Evolutionary conservation across 106 monocot genomes (phyloP).

Genomic region (Dactylorhiza incarnata): DNA sequence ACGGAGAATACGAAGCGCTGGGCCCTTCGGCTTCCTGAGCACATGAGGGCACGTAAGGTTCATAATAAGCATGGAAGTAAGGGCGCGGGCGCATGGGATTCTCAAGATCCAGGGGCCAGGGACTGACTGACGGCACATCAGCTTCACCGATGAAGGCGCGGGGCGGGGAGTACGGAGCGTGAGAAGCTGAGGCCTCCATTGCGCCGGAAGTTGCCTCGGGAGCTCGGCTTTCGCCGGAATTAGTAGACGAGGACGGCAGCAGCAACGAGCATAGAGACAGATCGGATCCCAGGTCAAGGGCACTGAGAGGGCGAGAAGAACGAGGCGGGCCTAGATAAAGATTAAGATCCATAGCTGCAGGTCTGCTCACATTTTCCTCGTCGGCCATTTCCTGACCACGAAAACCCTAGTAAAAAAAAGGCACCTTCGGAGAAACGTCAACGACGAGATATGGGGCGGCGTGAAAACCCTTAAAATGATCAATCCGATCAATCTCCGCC

Average conservation of each 20-base stretch:
- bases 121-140: not conserved
- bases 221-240: slow-evolving; percentile 5
- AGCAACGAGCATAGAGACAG: slow-evolving; percentile 22
- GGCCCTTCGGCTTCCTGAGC: slow-evolving; percentile 1
- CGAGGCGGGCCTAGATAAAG: slow-evolving; percentile 40
- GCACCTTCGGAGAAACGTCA: not conserved
- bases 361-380: not conserved
- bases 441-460: not conserved
- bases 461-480: not conserved
- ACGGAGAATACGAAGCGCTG: not conserved
- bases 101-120: not conserved
- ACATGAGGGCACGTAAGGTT: not conserved
- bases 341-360: slow-evolving; percentile 49
- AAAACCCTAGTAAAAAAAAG: not conserved
- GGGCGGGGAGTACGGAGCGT: slow-evolving; percentile 14
- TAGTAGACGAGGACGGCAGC: not conserved
- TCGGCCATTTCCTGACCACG: not conserved
- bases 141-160: slow-evolving; percentile 8
- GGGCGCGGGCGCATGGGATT: not conserved
- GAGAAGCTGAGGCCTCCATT: not conserved
- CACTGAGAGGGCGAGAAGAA: slow-evolving; percentile 12
- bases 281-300: slow-evolving; percentile 32
- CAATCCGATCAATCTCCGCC: not conserved
- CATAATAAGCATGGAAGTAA: not conserved
- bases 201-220: not conserved